Conservation (phyloP, 1,284 basidiomycete genomes). For the Wolfiporia cocos region DNA sequence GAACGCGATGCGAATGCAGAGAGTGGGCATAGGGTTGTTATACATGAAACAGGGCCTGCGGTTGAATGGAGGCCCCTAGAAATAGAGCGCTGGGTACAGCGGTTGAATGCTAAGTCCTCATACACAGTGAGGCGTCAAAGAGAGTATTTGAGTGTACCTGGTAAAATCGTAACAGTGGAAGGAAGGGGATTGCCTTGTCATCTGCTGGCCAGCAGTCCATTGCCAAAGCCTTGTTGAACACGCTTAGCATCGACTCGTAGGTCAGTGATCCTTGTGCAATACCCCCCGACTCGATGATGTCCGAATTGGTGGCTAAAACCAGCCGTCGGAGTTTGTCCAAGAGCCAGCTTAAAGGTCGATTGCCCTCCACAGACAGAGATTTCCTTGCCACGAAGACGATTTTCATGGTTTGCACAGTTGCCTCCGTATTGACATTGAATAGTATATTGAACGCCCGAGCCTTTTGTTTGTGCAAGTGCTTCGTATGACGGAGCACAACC, state of each 20-base stretch:
- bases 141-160: no score
- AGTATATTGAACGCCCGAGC: neutral
- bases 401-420: neutral
- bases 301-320: neutral
- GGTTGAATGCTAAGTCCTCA: no score
- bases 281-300: neutral
- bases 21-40: no score
- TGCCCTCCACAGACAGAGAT: neutral
- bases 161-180: no score
- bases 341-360: neutral
- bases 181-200: neutral
- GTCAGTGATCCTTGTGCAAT: neutral
- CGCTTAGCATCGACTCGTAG: neutral
- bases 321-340: neutral
- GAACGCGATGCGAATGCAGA: no score
- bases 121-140: no score
- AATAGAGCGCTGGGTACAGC: no score
- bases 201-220: conserved; percentile 1
- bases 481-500: conserved; percentile 8
- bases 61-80: no score
- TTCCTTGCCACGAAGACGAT: neutral
- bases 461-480: neutral
- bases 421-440: neutral
- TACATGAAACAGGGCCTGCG: no score
- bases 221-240: neutral